Conservation (phyloP, 352 stramenopile species). For the Phytophthora cactorum region DNA sequence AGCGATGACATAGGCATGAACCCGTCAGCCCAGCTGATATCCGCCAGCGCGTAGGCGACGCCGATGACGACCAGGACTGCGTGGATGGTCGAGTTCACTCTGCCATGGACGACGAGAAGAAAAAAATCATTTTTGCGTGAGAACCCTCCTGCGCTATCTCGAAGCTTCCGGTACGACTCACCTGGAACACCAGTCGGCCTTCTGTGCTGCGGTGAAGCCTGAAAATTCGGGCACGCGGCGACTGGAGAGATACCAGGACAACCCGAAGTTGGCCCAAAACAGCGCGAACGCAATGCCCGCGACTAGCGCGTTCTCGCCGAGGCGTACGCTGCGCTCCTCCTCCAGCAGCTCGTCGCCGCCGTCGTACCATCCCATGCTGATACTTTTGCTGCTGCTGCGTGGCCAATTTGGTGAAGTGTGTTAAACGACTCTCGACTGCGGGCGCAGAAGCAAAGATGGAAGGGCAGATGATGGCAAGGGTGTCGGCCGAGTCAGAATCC, state of each 20-base stretch:
- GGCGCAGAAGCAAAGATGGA: constrained; percentile 29
- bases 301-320: constrained; percentile 71
- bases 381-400: neutral
- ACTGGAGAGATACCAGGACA: constrained; percentile 66
- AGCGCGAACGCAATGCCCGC: constrained; percentile 61
- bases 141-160: neutral
- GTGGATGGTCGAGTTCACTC: constrained; percentile 85
- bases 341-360: constrained; percentile 51
- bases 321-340: constrained; percentile 63
- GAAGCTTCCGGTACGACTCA: constrained; percentile 28
- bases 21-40: constrained; percentile 65
- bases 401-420: constrained; percentile 1
- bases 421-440: constrained; percentile 9
- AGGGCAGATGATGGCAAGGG: constrained; percentile 21
- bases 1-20: constrained; percentile 82
- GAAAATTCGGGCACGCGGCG: constrained; percentile 66
- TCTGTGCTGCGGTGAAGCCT: constrained; percentile 65
- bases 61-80: constrained; percentile 67
- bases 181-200: constrained; percentile 85
- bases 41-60: constrained; percentile 65
- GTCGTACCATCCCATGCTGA: constrained; percentile 44
- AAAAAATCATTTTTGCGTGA: neutral
- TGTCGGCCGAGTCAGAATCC: constrained; percentile 26
- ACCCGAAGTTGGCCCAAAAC: constrained; percentile 73
- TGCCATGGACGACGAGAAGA: constrained; percentile 19